Percentiles rank a stretch among this genome's conserved stretches.
phyloP scores from a whole-genome alignment of 2,329 filamentous ascomycete genomes.

The Cytospora mali region DNA sequence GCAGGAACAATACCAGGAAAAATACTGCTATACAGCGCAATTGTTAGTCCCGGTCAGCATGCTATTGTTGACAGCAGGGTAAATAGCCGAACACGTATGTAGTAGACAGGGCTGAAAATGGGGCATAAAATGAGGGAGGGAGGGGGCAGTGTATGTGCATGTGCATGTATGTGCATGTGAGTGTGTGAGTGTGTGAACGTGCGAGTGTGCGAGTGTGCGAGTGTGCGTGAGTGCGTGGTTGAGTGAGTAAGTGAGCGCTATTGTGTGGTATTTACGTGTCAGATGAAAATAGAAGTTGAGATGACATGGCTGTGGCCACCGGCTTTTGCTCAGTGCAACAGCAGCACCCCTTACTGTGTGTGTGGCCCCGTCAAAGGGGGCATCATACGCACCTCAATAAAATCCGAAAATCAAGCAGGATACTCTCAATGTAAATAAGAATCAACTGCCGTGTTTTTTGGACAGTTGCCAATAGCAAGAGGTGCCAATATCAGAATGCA shows the following conservation, averaged over 20 bases:
- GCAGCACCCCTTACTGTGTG: conserved; percentile 19
- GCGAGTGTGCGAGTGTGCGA: not conserved
- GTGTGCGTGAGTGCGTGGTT: not conserved
- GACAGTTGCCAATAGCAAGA: conserved; percentile 10
- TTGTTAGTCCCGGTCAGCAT: not conserved
- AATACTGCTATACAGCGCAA: not conserved
- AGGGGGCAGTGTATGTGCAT: not conserved
- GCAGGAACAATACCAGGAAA: conserved; percentile 15
- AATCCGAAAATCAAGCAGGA: conserved; percentile 1
- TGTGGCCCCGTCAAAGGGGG: not conserved
- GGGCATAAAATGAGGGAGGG: not conserved
- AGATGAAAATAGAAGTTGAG: conserved; percentile 25
- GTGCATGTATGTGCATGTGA: not conserved
- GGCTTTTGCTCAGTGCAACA: conserved; percentile 1
- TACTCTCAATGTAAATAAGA: not conserved
- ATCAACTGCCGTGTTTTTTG: conserved; percentile 8
- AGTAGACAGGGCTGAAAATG: not conserved
- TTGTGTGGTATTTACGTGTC: conserved; percentile 19
- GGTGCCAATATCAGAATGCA: conserved; percentile 28
- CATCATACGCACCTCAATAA: conserved; percentile 20
- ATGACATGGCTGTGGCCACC: conserved; percentile 16
- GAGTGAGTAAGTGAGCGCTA: conserved; percentile 16
- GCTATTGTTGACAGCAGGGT: conserved; percentile 7
- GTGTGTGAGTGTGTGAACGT: not conserved
- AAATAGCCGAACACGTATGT: conserved; percentile 1